Evolutionary conservation across 495 filamentous ascomycete genomes (phyloP).

Genomic region (Halenospora varia): DNA sequence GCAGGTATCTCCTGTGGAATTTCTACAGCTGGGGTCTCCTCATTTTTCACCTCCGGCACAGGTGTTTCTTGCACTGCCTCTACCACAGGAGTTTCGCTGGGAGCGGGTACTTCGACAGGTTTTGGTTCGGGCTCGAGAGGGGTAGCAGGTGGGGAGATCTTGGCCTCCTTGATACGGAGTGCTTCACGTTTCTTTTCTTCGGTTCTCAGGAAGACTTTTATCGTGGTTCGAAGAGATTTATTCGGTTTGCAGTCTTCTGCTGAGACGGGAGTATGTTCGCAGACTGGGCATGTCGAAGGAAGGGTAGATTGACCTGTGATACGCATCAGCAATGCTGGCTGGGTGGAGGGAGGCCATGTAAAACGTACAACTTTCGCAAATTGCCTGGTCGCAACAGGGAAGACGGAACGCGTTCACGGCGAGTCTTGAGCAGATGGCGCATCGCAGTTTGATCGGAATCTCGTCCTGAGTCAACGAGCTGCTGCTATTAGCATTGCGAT

Average conservation of each 20-base stretch:
- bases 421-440: conserved; percentile 86
- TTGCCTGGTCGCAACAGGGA: conserved; percentile 92
- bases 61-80: conserved; percentile 1
- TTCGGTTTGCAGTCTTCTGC: conserved; percentile 83
- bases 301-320: conserved; percentile 72
- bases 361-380: conserved; percentile 82
- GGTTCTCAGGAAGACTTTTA: conserved; percentile 81
- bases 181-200: conserved; percentile 77
- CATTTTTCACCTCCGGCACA: conserved; percentile 13
- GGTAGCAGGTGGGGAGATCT: conserved; percentile 40
- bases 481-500: conserved; percentile 18
- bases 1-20: not conserved
- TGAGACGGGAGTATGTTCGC: conserved; percentile 82
- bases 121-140: conserved; percentile 30
- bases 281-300: conserved; percentile 82
- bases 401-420: conserved; percentile 87
- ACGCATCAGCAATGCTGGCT: not conserved
- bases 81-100: conserved; percentile 13
- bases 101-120: conserved; percentile 23
- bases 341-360: not conserved
- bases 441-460: conserved; percentile 90
- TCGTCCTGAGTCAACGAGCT: conserved; percentile 80
- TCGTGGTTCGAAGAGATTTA: conserved; percentile 81
- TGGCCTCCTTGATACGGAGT: conserved; percentile 22
- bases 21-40: conserved; percentile 3